phyloP scores from a whole-genome alignment of 495 filamentous ascomycete species.

The Penicillium paxilli region DNA sequence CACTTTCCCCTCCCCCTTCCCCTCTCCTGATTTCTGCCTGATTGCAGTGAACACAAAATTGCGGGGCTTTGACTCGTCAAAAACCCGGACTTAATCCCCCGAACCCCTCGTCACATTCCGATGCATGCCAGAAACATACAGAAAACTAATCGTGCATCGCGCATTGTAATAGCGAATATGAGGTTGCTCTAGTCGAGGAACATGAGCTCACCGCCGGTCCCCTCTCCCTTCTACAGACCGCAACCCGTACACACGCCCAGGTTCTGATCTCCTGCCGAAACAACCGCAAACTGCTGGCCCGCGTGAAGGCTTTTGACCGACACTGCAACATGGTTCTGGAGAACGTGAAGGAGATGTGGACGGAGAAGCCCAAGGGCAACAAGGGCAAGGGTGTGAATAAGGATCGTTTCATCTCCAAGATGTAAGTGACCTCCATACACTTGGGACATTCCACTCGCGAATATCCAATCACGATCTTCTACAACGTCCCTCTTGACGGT shows the following conservation, averaged over 20 bases:
- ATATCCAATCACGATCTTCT: not conserved
- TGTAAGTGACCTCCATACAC: conserved; percentile 26
- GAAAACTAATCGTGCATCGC: conserved; percentile 24
- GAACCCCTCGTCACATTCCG: conserved; percentile 16
- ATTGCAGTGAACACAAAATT: conserved; percentile 1
- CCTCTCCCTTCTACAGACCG: conserved; percentile 89
- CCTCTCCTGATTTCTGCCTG: conserved; percentile 10
- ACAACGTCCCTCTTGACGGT: not conserved
- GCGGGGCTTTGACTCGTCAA: conserved; percentile 3
- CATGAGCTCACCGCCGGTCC: conserved; percentile 87
- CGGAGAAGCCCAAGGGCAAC: conserved; percentile 86
- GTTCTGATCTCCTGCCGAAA: conserved; percentile 89
- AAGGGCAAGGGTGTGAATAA: conserved; percentile 94
- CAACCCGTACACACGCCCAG: conserved; percentile 82
- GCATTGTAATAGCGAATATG: conserved; percentile 67
- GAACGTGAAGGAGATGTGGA: conserved; percentile 99
- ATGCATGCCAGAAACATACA: conserved; percentile 25
- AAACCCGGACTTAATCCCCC: conserved; percentile 1
- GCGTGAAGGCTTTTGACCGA: conserved; percentile 86
- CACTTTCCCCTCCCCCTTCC: not conserved
- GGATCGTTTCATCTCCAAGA: conserved; percentile 96
- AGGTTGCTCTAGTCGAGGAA: conserved; percentile 83
- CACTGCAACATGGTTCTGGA: conserved; percentile 99
- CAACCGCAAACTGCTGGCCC: conserved; percentile 79
- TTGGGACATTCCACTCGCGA: not conserved